A percentile compares a stretch with the other conserved stretches of the same genome.
These are phyloP conservation scores for Rhizopus arrhizus DNA, from an alignment of 371 early-diverging fungal genomes.

Conservation along the genomic window DNA sequence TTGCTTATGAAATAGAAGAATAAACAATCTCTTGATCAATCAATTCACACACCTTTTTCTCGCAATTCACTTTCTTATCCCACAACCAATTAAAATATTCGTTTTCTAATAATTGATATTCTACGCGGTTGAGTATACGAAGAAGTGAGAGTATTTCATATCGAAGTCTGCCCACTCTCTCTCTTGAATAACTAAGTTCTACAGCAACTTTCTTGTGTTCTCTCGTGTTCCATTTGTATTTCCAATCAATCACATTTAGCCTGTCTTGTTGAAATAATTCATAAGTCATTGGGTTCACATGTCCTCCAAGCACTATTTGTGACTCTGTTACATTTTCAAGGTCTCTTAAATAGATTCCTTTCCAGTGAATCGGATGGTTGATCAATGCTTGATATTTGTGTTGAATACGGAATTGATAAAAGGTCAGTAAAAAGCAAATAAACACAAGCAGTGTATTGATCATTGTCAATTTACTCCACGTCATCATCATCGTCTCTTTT, in stretches of 20 bases:
- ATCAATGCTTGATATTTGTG: slow-evolving; percentile 1
- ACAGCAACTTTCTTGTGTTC: slow-evolving; percentile 54
- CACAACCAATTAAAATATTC: slow-evolving; percentile 62
- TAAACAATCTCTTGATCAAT: slow-evolving; percentile 15
- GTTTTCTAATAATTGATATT: slow-evolving; percentile 48
- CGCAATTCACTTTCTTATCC: slow-evolving; percentile 49
- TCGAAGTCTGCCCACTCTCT: slow-evolving; percentile 52
- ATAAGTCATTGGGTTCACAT: slow-evolving; percentile 26
- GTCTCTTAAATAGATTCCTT: slow-evolving; percentile 56
- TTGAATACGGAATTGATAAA: slow-evolving; percentile 13
- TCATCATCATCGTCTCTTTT: neutral
- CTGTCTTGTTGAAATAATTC: slow-evolving; percentile 21
- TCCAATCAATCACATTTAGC: slow-evolving; percentile 8
- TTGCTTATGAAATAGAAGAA: slow-evolving; percentile 57
- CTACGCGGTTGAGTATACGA: slow-evolving; percentile 50
- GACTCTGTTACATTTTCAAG: slow-evolving; percentile 35
- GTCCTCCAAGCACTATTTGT: neutral
- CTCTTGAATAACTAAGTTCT: slow-evolving; percentile 50
- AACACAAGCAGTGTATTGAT: neutral
- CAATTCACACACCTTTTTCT: slow-evolving; percentile 1
- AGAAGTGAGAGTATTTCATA: slow-evolving; percentile 54
- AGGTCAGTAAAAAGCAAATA: slow-evolving; percentile 15
- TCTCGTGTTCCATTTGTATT: slow-evolving; percentile 26
- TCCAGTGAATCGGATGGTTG: slow-evolving; percentile 21
- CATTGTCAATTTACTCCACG: neutral